phyloP scores from a whole-genome alignment of 1,284 basidiomycete genomes.

The Cryptococcus wingfieldii region DNA sequence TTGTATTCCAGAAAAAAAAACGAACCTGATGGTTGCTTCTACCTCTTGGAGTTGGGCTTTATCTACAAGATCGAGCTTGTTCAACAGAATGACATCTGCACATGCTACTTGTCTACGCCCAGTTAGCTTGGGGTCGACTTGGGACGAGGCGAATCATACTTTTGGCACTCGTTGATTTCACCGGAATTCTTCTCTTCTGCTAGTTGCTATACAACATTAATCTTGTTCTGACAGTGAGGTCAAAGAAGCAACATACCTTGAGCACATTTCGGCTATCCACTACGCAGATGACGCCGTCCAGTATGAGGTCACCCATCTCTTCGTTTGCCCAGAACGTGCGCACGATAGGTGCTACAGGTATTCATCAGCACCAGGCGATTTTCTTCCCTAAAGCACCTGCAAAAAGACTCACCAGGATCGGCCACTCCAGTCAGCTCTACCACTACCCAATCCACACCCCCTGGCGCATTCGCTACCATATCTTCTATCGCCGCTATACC shows the following conservation, averaged over 20 bases:
- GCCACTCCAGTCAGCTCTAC: constrained; percentile 90
- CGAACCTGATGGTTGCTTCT: constrained; percentile 56
- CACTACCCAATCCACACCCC: constrained; percentile 84
- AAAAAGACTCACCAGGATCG: constrained; percentile 66
- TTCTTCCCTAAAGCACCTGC: background rate
- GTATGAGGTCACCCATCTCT: constrained; percentile 68
- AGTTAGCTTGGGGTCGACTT: background rate
- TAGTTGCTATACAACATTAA: constrained; percentile 62
- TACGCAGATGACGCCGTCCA: constrained; percentile 87
- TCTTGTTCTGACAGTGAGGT: background rate
- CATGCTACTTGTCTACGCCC: constrained; percentile 78
- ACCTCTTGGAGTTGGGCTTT: constrained; percentile 49
- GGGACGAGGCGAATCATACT: constrained; percentile 51
- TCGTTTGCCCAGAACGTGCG: constrained; percentile 90
- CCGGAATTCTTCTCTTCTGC: constrained; percentile 65
- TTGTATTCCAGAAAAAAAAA: background rate
- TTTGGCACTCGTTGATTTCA: constrained; percentile 68
- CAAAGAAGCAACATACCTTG: constrained; percentile 54
- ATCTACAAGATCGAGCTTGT: constrained; percentile 73
- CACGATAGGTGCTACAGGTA: constrained; percentile 60
- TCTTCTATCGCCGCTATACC: constrained; percentile 88
- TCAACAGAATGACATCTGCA: constrained; percentile 81
- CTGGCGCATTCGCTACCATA: constrained; percentile 57
- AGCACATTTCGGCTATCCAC: constrained; percentile 82
- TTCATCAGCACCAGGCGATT: background rate